Percentiles rank a stretch among this genome's conserved stretches.
These are phyloP conservation scores for Sergeia podlipaevii DNA, from an alignment of 208 protist species.

Conservation along the genomic window DNA sequence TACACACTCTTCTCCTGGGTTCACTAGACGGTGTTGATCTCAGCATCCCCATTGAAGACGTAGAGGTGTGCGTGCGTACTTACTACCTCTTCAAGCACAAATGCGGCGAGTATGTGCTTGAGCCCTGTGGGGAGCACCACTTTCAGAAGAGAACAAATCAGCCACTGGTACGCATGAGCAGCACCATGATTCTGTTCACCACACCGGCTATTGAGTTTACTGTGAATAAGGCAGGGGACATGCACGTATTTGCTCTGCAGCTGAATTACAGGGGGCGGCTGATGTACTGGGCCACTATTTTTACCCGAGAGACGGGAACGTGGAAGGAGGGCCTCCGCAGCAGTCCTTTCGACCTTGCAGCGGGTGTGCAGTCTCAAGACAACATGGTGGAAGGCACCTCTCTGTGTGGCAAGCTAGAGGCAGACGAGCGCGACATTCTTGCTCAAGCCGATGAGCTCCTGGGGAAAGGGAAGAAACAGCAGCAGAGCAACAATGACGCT, in stretches of 20 bases:
- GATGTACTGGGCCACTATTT: slow-evolving; percentile 57
- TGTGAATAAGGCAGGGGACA: slow-evolving; percentile 29
- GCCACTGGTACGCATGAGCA: slow-evolving; percentile 19
- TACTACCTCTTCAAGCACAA: slow-evolving; percentile 61
- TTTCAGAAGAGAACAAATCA: slow-evolving; percentile 16
- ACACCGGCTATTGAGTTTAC: slow-evolving; percentile 40
- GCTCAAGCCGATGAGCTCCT: slow-evolving; percentile 30
- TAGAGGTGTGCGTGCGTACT: slow-evolving; percentile 36
- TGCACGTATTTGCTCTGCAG: slow-evolving; percentile 53
- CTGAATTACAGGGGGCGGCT: slow-evolving; percentile 31
- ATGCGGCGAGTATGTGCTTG: slow-evolving; percentile 35
- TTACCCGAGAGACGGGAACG: slow-evolving; percentile 15
- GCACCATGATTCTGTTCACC: slow-evolving; percentile 31
- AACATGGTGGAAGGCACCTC: slow-evolving; percentile 22
- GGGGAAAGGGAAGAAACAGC: slow-evolving; percentile 12
- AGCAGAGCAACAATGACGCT: slow-evolving; percentile 8
- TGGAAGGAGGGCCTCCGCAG: slow-evolving; percentile 47
- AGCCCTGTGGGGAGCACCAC: slow-evolving; percentile 27
- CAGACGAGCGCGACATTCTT: slow-evolving; percentile 25
- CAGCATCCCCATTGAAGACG: slow-evolving; percentile 33
- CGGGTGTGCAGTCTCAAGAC: slow-evolving; percentile 1
- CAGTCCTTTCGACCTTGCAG: neutral
- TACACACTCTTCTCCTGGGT: slow-evolving; percentile 37
- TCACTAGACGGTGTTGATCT: slow-evolving; percentile 47
- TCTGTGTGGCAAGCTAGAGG: slow-evolving; percentile 38